A percentile compares a stretch with the other conserved stretches of the same genome.
phyloP scores from a whole-genome alignment of 2,329 filamentous ascomycete species.

The Ophiostoma sp. region DNA sequence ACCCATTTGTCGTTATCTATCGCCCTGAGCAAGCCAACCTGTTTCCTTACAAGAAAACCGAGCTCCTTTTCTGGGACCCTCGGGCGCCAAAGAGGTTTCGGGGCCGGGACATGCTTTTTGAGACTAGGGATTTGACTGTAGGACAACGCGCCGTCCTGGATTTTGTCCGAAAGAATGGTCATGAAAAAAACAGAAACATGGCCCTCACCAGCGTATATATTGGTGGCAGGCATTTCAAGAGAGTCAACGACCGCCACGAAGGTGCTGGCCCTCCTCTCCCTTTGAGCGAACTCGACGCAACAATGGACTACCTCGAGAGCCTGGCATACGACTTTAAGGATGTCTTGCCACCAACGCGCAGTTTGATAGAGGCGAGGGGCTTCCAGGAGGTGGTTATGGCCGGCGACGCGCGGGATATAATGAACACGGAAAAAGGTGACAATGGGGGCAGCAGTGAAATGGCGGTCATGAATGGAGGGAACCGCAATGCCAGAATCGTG shows the following conservation, averaged over 20 bases:
- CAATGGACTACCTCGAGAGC: slow-evolving; percentile 39
- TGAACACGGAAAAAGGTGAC: background rate
- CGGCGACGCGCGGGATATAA: background rate
- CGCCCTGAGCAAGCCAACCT: slow-evolving; percentile 45
- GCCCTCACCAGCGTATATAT: slow-evolving; percentile 49
- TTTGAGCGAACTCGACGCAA: background rate
- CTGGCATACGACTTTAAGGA: slow-evolving; percentile 38
- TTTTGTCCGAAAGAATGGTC: slow-evolving; percentile 37
- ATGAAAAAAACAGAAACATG: slow-evolving; percentile 37
- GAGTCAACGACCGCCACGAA: slow-evolving; percentile 17
- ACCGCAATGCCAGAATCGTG: slow-evolving; percentile 37
- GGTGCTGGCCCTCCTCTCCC: background rate
- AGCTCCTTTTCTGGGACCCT: slow-evolving; percentile 59
- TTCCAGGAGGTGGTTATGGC: slow-evolving; percentile 41
- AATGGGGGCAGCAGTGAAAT: too few relatives aligned
- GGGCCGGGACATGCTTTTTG: slow-evolving; percentile 28
- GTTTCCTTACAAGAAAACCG: slow-evolving; percentile 39
- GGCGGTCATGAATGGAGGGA: slow-evolving; percentile 27
- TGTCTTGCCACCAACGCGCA: slow-evolving; percentile 41
- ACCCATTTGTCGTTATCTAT: slow-evolving; percentile 55
- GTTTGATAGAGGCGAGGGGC: slow-evolving; percentile 37
- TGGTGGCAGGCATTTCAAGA: slow-evolving; percentile 39
- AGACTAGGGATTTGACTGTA: slow-evolving; percentile 42
- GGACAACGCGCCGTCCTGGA: slow-evolving; percentile 50
- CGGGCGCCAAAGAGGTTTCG: slow-evolving; percentile 35